phyloP scores from a whole-genome alignment of 2,329 filamentous ascomycete genomes.

The Verticillium nonalfalfae region DNA sequence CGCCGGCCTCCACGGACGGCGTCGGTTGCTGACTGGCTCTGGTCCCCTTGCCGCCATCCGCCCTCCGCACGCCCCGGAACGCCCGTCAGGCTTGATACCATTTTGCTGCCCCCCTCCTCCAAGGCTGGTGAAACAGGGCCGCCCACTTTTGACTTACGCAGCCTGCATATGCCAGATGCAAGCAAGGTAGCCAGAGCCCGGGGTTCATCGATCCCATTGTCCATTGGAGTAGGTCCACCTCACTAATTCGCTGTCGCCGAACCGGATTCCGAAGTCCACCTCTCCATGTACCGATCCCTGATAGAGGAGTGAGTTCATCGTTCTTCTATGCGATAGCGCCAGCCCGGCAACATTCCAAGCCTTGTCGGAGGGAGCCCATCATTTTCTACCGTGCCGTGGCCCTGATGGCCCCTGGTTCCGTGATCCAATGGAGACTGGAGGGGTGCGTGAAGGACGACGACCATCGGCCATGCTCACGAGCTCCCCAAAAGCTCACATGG shows the following conservation, averaged over 20 bases:
- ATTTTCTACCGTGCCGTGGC: too few relatives aligned
- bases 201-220: not conserved
- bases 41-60: not conserved
- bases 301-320: not conserved
- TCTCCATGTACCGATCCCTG: not conserved
- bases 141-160: constrained; percentile 5
- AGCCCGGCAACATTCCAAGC: too few relatives aligned
- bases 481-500: not conserved
- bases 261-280: not conserved
- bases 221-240: not conserved
- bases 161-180: constrained; percentile 3
- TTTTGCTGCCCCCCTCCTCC: not conserved
- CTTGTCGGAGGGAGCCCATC: too few relatives aligned
- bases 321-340: too few relatives aligned
- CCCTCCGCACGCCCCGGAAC: not conserved
- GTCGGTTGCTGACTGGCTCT: not conserved
- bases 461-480: not conserved
- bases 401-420: too few relatives aligned
- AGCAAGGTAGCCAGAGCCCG: not conserved
- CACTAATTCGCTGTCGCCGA: not conserved
- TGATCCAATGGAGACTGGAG: too few relatives aligned
- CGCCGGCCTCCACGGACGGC: not conserved
- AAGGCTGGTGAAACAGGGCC: constrained; percentile 2
- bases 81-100: not conserved
- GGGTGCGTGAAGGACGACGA: not conserved